Evolutionary conservation across 805 yeast genomes (phyloP).

Genomic region (Ogataea pilisensis): DNA sequence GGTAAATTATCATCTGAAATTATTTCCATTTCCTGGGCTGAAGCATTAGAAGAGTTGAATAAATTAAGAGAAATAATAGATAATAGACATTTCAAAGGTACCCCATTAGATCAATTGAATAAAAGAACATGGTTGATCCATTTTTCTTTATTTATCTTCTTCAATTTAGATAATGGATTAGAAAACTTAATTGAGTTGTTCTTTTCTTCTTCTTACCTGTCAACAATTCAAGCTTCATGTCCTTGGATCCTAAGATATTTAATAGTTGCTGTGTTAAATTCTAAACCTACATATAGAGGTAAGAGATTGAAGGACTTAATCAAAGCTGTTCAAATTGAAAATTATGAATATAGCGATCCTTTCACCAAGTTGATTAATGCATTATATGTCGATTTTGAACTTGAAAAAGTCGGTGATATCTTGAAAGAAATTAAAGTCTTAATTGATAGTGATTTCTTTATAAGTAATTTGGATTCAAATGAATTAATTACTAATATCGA

Average conservation of each 20-base stretch:
- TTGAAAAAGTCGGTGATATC: constrained; percentile 46
- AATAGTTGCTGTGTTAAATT: constrained; percentile 51
- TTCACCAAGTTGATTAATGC: constrained; percentile 53
- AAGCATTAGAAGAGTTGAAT: constrained; percentile 48
- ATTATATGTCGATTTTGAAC: constrained; percentile 55
- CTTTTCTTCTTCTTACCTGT: constrained; percentile 54
- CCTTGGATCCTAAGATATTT: constrained; percentile 70
- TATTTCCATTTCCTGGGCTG: constrained; percentile 47
- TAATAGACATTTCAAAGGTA: constrained; percentile 43
- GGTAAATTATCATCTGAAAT: constrained; percentile 64
- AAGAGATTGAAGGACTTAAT: constrained; percentile 56
- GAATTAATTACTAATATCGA: constrained; percentile 22
- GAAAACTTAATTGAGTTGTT: constrained; percentile 54
- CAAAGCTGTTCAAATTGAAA: constrained; percentile 55
- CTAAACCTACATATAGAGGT: constrained; percentile 36
- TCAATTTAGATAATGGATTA: constrained; percentile 47
- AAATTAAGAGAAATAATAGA: constrained; percentile 58
- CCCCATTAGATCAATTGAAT: constrained; percentile 56
- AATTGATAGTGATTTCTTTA: constrained; percentile 54
- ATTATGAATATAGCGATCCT: constrained; percentile 63
- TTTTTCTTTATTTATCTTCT: constrained; percentile 63
- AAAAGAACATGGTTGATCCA: constrained; percentile 66
- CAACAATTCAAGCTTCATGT: constrained; percentile 65
- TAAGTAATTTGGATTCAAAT: constrained; percentile 37
- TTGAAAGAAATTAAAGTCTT: constrained; percentile 45